A percentile compares a stretch with the other conserved stretches of the same genome.
Conservation (phyloP, 257 asterid species). For the Lantana camara region DNA sequence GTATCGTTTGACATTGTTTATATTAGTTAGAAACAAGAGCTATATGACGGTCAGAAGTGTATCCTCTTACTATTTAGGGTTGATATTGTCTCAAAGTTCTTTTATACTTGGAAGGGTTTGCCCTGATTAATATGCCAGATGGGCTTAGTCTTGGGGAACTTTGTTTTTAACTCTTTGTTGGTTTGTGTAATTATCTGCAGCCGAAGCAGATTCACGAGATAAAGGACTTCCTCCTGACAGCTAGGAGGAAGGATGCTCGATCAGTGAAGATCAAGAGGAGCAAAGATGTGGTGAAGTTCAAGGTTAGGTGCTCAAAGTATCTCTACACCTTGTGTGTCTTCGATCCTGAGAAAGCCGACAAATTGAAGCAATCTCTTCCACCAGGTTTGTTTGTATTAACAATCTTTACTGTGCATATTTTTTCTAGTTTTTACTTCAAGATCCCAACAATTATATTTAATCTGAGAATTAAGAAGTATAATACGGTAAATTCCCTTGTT, state of each 20-base stretch:
- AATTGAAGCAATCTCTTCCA: constrained; percentile 53
- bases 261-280: constrained; percentile 50
- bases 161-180: constrained; percentile 3
- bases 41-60: no score
- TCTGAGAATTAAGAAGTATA: no score
- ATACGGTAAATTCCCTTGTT: no score
- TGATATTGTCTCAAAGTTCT: neutral
- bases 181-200: constrained; percentile 25
- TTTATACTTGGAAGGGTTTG: neutral
- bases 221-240: constrained; percentile 49
- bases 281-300: constrained; percentile 49
- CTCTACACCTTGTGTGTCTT: constrained; percentile 50
- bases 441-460: neutral
- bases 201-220: constrained; percentile 56
- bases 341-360: constrained; percentile 49
- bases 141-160: no score
- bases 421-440: no score
- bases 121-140: no score
- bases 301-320: constrained; percentile 52
- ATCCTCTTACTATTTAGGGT: neutral
- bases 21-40: no score
- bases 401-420: no score
- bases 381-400: constrained; percentile 31
- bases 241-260: constrained; percentile 53
- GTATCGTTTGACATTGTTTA: no score